Conservation (phyloP, 495 filamentous ascomycete species). For the Trichoderma asperelloides region DNA sequence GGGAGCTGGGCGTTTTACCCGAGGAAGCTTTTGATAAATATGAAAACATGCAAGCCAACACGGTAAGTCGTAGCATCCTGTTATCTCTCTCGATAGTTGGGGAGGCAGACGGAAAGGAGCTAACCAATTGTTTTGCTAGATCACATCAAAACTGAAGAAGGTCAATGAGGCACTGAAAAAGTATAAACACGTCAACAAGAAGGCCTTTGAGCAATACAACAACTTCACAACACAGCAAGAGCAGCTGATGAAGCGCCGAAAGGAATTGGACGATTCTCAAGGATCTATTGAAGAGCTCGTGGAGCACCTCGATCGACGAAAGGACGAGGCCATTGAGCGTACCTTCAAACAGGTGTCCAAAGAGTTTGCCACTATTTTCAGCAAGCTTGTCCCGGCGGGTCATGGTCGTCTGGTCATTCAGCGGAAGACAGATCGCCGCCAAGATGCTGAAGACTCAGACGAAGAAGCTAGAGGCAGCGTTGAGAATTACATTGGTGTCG, state of each 20-base stretch:
- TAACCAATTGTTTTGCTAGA: slow-evolving; percentile 31
- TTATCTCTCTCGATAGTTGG: neutral
- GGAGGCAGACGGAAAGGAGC: slow-evolving; percentile 8
- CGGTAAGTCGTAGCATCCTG: slow-evolving; percentile 32
- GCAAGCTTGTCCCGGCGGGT: slow-evolving; percentile 88
- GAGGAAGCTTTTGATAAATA: slow-evolving; percentile 93
- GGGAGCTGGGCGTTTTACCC: slow-evolving; percentile 85
- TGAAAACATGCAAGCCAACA: slow-evolving; percentile 66
- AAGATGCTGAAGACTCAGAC: slow-evolving; percentile 58
- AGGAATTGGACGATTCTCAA: slow-evolving; percentile 77
- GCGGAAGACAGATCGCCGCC: slow-evolving; percentile 67
- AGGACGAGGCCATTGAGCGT: slow-evolving; percentile 92
- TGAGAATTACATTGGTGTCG: slow-evolving; percentile 94
- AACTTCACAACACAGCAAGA: slow-evolving; percentile 91
- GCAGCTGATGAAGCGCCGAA: slow-evolving; percentile 65
- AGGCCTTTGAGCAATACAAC: slow-evolving; percentile 97
- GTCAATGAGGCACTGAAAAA: slow-evolving; percentile 92
- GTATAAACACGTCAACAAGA: slow-evolving; percentile 97
- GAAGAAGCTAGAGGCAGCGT: slow-evolving; percentile 61
- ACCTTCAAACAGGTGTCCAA: slow-evolving; percentile 96
- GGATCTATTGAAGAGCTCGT: slow-evolving; percentile 85
- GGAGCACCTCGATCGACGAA: slow-evolving; percentile 82
- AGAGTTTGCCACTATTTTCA: slow-evolving; percentile 87
- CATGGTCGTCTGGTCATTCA: slow-evolving; percentile 89
- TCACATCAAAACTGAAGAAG: slow-evolving; percentile 81